phyloP scores from a whole-genome alignment of 257 asterid species.

The Scutellaria galericulata region DNA sequence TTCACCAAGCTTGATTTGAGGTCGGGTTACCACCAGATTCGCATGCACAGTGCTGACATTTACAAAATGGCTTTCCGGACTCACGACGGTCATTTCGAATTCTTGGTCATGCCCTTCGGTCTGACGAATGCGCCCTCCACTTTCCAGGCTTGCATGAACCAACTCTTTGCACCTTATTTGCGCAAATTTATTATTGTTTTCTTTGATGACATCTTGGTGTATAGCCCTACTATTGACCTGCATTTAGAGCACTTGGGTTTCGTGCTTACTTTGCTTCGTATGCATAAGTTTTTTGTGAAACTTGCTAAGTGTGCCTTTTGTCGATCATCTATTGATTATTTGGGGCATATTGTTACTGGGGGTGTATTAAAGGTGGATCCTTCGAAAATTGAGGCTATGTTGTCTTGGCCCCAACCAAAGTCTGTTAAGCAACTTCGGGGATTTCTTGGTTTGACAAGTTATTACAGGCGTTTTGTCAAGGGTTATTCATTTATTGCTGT shows the following conservation, averaged over 20 bases:
- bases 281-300: background rate
- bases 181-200: background rate
- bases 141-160: background rate
- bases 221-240: background rate
- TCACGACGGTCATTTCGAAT: no score
- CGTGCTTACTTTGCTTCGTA: no score
- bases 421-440: background rate
- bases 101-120: no score
- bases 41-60: background rate
- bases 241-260: no score
- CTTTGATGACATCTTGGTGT: background rate
- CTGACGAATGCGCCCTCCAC: background rate
- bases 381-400: background rate
- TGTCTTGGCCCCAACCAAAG: background rate
- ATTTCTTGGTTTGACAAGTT: background rate
- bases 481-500: background rate
- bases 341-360: background rate
- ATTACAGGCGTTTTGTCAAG: background rate
- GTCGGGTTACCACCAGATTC: background rate
- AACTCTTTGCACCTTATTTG: background rate
- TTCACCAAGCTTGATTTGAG: no score
- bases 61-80: background rate
- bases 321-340: background rate
- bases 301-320: background rate
- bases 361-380: background rate